Base-by-base conservation (phyloP, 805 yeast genomes). In the Debaryomyces hansenii region DNA sequence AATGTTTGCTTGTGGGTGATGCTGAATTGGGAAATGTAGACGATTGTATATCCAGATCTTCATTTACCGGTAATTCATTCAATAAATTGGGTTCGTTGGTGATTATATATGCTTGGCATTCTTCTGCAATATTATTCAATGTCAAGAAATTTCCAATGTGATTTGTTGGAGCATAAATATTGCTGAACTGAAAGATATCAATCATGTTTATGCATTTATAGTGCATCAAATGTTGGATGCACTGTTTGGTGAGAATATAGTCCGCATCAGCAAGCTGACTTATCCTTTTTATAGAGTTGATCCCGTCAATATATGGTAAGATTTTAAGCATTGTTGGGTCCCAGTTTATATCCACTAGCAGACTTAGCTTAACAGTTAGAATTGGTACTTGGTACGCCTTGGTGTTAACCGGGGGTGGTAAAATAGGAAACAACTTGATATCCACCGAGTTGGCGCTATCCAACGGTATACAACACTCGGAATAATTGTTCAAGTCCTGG, bases 241-340 rank as follows among this genome's bases (percentile, higher is more conserved):
- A 91, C 59, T 87, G 90, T 45, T 83, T 80, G 2, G 96, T 89
- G 42, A 92, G 71, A 15, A 77, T 71, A 53, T 83, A 84, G 59
- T 90, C 95, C 33, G 96, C 85, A 56, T 87, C 83, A 1, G 97
- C 89, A 42, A 90, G 65, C 42, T 82, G 80, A 15, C 96, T 81
- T 33, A 95, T 92, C 45, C 78, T 77, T 32, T 82, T 75, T 15
- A 94, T 82, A 5, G 94, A 87, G 62, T 92, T 92, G 41, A 90
- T 74, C 1, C 99, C 99, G 58, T 94, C 82, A 41, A 94, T 89
- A 54, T 75, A 86, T 0, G 97, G 96, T 9, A 89, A 67, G 20
- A 94, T 87, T 54, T 87, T 85, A 39, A 90, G 73, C 94, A 94
- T 86, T 1, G 98, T 92, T 1, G 97, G 97, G 64, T 94, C 99